Evolutionary conservation across 257 asterid species (phyloP), one percentile per base, ranked within the genome.

Genomic region (Eucommia ulmoides): DNA sequence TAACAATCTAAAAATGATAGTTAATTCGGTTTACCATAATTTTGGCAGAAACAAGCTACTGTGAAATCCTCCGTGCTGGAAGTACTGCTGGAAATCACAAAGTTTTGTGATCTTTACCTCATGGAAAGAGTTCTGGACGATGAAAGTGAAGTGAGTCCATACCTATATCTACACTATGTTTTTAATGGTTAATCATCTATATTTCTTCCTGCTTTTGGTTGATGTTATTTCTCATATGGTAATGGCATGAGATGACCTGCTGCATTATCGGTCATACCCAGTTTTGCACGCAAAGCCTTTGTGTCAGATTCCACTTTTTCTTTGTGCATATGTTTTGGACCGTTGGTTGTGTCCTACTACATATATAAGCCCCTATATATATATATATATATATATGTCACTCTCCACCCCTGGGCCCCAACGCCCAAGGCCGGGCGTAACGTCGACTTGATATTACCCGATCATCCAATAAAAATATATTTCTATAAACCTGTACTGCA

Each of bases 51-150:
- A 62, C 85, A 82, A 73, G 98, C 73, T 29, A 89, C 96, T 19
- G 93, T 85, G 49, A 75, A 72, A 60, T 68, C 93, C 52, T 85
- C 96, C 45, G 93, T 83, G 65, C 74, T 81, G 16, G 92, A 86
- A 75, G 78, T 86, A 59, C 74, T 89, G 77, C 92, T 76, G 33
- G 98, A 89, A 65, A 65, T 89, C 74, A 83, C 96, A 5, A 85
- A 86, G 70, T 83, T 65, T 58, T 82, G 92, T 59, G 98, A 89
- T 76, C 84, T 89, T 53, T 89, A 89, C 81, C 87, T 89, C 56
- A 89, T 89, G 98, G 98, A 89, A 56, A 74, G 85, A 59, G 95
- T 89, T 56, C 69, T 89, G 65, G 94, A 89, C 63, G 98, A 86
- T 48, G 87, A 76, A 64, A 82, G 83, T 46, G 98, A 78, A 67